Base-by-base conservation (phyloP, 1,139 yeast genomes). In the Diutina mesorugosa region DNA sequence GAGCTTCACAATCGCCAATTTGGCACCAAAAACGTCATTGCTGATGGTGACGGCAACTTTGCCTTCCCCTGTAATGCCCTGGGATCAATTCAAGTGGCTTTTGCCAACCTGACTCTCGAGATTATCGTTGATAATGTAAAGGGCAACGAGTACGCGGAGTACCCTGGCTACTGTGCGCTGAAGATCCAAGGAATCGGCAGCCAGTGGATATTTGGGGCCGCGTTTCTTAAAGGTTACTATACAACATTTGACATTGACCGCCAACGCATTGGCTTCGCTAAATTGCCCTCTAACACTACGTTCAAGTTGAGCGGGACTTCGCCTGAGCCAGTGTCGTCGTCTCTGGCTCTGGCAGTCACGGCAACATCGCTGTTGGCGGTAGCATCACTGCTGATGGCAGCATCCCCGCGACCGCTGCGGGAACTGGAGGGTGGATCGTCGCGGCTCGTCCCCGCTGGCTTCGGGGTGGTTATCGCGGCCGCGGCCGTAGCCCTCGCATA, bases 151-250 rank as follows among this genome's bases (percentile, higher is more conserved):
- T 79, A 81, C 61, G 61, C 65, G 3, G 66, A 62, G 0, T 71
- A 77, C 57, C 48, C 62, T 18, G 84, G 84, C 0, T 74, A 77
- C 64, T 85, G 90, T 69, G 82, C 84, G n/a, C 80, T 87, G 10
- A 83, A 83, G 63, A 75, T 84, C 57, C 87, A 82, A 67, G 89
- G 87, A 18, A 61, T 63, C 32, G 65, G 67, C 56, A 66, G 66
- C 16, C 55, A 60, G 55, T 76, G 81, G 81, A 71, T 85, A 47
- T 69, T 85, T 50, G 90, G 90, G 4, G 84, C 83, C 41, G 75
- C 82, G 3, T 85, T 85, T 64, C 67, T 85, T 61, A 76, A 77
- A 60, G 74, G 76, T 55, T 83, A 77, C 58, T 84, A 83, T 64
- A 76, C 85, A 2, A 80, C 83, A 9, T 85, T 83, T 61, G 85